Base-by-base conservation (phyloP, 2,329 filamentous ascomycete genomes). In the Lachnellula willkommii region DNA sequence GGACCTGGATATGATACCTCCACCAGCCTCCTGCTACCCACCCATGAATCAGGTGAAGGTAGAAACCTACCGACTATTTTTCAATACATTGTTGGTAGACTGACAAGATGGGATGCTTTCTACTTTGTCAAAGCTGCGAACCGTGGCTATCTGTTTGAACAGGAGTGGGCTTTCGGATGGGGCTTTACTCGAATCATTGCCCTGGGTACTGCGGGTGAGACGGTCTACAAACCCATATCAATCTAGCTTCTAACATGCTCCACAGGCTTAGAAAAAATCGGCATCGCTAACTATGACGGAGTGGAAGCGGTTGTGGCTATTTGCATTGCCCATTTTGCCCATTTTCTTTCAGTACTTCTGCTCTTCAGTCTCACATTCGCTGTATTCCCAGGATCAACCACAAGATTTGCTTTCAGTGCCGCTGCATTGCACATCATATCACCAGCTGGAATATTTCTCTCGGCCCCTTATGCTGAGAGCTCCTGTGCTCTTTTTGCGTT, bases 401-500 rank as follows among this genome's bases (percentile, higher is more conserved):
- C 53, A 54, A 70, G 69, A n/a, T 70, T 87, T 42, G 80, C 89
- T 2, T 84, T 93, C 59, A 69, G 88, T 22, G 79, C 90, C 8
- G 83, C 90, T 3, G 74, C 81, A 15, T 75, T 97, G 49, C 90
- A 97, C 70, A 80, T 95, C 54, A 68, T 97, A 49, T 94, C 89
- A 0, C 93, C 94, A 0, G 94, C 89, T 0, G 93, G 93, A 0
- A 73, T 96, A 2, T 97, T 99, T 69, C 80, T 99, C 17, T 92
- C 88, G 0, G 87, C 92, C 0, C 90, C 93, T 0, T 95, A 94
- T 70, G 80, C 84, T 9, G 94, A 99, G 74, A 84, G 88, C 60
- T 71, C 86, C 0, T 96, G 91, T 71, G 85, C 93, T 0, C 76
- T 89, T 22, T 75, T 96, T 36, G 88, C 88, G 42, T 89, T 96